A percentile compares a stretch with the other conserved stretches of the same genome.
Conservation (phyloP, 2,329 filamentous ascomycete species). For the Talaromyces sp. region DNA sequence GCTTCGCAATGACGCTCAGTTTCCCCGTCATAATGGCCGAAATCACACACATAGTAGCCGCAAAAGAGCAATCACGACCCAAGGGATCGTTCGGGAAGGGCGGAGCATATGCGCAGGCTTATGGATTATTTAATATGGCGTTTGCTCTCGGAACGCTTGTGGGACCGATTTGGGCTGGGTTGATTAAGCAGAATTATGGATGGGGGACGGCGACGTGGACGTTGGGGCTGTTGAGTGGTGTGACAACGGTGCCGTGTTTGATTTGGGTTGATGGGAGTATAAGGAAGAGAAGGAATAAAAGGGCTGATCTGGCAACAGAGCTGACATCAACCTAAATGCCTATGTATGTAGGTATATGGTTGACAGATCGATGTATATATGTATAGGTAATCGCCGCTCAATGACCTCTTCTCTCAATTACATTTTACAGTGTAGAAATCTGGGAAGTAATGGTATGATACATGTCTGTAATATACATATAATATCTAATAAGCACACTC, state of each 20-base stretch:
- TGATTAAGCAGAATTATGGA: constrained; percentile 31
- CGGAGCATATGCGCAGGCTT: constrained; percentile 61
- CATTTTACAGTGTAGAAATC: not conserved
- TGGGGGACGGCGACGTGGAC: constrained; percentile 31
- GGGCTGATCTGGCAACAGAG: not conserved
- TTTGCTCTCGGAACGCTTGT: constrained; percentile 59
- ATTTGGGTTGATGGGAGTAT: constrained; percentile 18
- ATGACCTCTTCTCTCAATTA: not conserved
- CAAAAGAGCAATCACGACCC: constrained; percentile 61
- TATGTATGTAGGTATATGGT: too few relatives aligned
- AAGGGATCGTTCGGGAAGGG: constrained; percentile 54
- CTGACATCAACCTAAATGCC: too few relatives aligned
- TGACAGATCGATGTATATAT: not conserved
- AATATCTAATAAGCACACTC: not conserved
- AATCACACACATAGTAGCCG: constrained; percentile 52
- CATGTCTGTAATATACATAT: not conserved
- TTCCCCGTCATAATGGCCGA: constrained; percentile 69
- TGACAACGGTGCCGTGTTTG: constrained; percentile 26
- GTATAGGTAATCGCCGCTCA: not conserved
- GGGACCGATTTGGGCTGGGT: constrained; percentile 57
- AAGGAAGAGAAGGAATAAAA: constrained; percentile 9
- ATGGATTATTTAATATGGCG: constrained; percentile 62
- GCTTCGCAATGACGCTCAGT: constrained; percentile 55
- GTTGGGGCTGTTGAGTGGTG: constrained; percentile 28
- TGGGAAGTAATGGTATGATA: not conserved